A percentile compares a stretch with the other conserved stretches of the same genome.
phyloP scores from a whole-genome alignment of 805 yeast genomes.

The Wickerhamiella sergipiensis region DNA sequence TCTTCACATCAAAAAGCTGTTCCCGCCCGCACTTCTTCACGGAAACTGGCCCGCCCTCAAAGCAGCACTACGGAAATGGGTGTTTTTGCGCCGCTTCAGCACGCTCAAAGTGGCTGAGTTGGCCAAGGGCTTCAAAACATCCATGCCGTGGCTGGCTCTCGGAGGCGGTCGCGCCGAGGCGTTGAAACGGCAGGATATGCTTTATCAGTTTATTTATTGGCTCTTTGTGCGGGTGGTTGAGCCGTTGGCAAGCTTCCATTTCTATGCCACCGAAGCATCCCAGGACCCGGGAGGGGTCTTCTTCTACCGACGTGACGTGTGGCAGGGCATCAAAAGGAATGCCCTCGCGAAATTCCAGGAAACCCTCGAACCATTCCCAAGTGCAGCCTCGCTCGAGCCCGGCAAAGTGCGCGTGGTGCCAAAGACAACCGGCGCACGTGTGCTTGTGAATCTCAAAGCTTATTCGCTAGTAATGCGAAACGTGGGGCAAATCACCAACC shows the following conservation, averaged over 20 bases:
- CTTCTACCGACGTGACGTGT: constrained; percentile 13
- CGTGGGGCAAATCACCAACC: constrained; percentile 22
- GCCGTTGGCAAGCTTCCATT: constrained; percentile 37
- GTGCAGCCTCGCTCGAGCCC: not conserved
- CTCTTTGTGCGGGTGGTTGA: constrained; percentile 34
- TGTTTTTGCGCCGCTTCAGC: constrained; percentile 30
- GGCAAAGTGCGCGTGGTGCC: constrained; percentile 11
- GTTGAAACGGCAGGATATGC: constrained; percentile 25
- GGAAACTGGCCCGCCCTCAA: constrained; percentile 34
- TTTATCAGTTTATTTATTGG: constrained; percentile 44
- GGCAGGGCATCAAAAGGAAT: constrained; percentile 8
- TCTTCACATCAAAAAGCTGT: not conserved
- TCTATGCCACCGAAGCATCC: constrained; percentile 50
- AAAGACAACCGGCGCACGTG: constrained; percentile 10
- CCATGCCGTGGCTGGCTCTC: constrained; percentile 40
- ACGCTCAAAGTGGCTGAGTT: constrained; percentile 24
- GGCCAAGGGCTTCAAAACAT: constrained; percentile 28
- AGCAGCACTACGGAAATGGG: constrained; percentile 25
- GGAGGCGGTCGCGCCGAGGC: constrained; percentile 31
- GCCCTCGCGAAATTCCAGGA: constrained; percentile 46
- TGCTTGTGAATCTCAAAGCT: constrained; percentile 12
- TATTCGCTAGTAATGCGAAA: constrained; percentile 4
- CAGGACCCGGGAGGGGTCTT: constrained; percentile 7
- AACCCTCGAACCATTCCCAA: not conserved
- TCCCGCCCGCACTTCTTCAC: constrained; percentile 26